Conservation (phyloP, 305 asterid species). For the Rubia balearica region DNA sequence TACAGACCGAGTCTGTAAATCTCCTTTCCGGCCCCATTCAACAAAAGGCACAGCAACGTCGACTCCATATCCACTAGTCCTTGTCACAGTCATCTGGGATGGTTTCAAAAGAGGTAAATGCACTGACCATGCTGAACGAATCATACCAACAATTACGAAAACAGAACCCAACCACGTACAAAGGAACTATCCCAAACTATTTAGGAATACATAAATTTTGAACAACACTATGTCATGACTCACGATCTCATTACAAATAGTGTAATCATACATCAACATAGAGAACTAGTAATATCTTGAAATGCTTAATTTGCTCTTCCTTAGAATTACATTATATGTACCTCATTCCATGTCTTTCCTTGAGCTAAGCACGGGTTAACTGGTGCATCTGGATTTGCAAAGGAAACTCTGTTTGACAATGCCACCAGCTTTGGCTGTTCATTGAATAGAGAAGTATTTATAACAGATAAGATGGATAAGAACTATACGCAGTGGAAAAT, state of each 20-base stretch:
- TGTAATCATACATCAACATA: neutral
- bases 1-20: conserved; percentile 39
- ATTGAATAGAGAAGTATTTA: conserved; percentile 1
- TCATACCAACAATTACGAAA: neutral
- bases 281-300: neutral
- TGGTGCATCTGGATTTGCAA: conserved; percentile 80
- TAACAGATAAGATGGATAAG: neutral
- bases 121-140: neutral
- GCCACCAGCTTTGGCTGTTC: conserved; percentile 85
- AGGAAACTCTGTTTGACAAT: conserved; percentile 52
- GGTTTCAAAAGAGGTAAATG: neutral
- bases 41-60: conserved; percentile 65
- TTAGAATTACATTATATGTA: conserved; percentile 24
- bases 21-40: conserved; percentile 77
- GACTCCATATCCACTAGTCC: conserved; percentile 84
- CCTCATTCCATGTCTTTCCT: conserved; percentile 87
- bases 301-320: neutral
- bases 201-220: neutral
- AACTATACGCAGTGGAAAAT: neutral
- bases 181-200: neutral
- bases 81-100: conserved; percentile 81
- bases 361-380: conserved; percentile 91
- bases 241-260: neutral
- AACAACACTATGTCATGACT: neutral
- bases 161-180: neutral